phyloP scores from a whole-genome alignment of 2,329 filamentous ascomycete species.

The Botrytis sinoallii region DNA sequence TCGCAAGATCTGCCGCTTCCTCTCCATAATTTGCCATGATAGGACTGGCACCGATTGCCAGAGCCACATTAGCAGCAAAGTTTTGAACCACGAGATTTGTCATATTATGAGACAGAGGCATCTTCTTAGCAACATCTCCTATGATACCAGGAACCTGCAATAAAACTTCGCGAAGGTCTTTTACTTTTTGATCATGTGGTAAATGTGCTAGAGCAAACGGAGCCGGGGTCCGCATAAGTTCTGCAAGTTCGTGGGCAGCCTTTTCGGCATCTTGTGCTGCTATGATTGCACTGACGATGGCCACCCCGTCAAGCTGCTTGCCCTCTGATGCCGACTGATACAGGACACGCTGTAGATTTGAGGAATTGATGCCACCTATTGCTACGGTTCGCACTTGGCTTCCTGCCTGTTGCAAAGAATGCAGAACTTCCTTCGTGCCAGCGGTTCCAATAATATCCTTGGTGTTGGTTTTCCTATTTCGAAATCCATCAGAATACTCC shows the following conservation, averaged over 20 bases:
- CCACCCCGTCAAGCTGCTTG: slow-evolving; percentile 74
- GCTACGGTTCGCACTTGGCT: slow-evolving; percentile 63
- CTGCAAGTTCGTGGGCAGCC: slow-evolving; percentile 57
- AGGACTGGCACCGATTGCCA: slow-evolving; percentile 80
- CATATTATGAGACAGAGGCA: slow-evolving; percentile 91
- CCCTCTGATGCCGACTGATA: slow-evolving; percentile 57
- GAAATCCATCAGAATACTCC: background rate
- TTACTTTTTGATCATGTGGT: slow-evolving; percentile 23
- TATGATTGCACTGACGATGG: slow-evolving; percentile 87
- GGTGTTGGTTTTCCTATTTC: slow-evolving; percentile 73
- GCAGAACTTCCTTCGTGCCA: slow-evolving; percentile 66
- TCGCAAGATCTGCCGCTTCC: slow-evolving; percentile 78
- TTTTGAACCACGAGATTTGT: slow-evolving; percentile 96
- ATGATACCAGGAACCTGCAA: slow-evolving; percentile 46
- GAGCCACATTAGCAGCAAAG: slow-evolving; percentile 85
- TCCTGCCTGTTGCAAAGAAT: slow-evolving; percentile 47
- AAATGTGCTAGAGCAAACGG: slow-evolving; percentile 29
- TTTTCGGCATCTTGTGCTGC: slow-evolving; percentile 63
- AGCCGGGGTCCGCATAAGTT: slow-evolving; percentile 46
- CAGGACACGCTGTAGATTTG: slow-evolving; percentile 71
- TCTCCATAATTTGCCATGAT: slow-evolving; percentile 90
- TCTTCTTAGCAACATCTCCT: slow-evolving; percentile 56
- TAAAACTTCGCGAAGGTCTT: slow-evolving; percentile 30
- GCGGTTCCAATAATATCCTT: slow-evolving; percentile 75
- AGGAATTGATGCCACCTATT: slow-evolving; percentile 82